These are phyloP conservation scores for Flueggea neowawraea DNA, from an alignment of 441 rosid species.

Conservation along the genomic window DNA sequence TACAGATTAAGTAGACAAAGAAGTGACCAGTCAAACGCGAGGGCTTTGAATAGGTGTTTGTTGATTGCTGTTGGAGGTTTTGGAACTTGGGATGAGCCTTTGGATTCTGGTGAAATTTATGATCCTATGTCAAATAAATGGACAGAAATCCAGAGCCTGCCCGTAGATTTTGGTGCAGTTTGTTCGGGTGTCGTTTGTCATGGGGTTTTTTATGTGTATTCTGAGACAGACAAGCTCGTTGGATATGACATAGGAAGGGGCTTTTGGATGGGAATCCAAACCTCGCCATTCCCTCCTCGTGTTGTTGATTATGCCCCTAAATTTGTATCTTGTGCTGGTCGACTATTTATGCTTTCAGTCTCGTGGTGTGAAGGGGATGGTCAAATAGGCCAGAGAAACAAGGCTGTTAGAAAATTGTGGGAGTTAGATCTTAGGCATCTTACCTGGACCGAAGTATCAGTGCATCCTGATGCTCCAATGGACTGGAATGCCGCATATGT, in stretches of 20 bases:
- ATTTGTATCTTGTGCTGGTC: conserved; percentile 71
- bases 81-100: conserved; percentile 82
- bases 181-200: conserved; percentile 83
- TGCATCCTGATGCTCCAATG: conserved; percentile 98
- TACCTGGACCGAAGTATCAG: conserved; percentile 75
- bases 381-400: conserved; percentile 91
- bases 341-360: conserved; percentile 82
- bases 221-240: conserved; percentile 85
- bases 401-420: conserved; percentile 96
- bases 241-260: conserved; percentile 93
- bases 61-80: conserved; percentile 81
- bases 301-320: conserved; percentile 92
- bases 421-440: conserved; percentile 89
- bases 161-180: conserved; percentile 72
- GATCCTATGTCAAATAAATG: conserved; percentile 82
- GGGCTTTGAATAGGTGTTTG: conserved; percentile 53
- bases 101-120: conserved; percentile 93
- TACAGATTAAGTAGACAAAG: conserved; percentile 51
- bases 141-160: conserved; percentile 85
- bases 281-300: conserved; percentile 84
- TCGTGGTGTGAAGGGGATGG: conserved; percentile 99
- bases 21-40: conserved; percentile 40
- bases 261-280: conserved; percentile 81
- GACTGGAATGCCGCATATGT: conserved; percentile 94
- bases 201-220: conserved; percentile 84